phyloP scores from a whole-genome alignment of 495 filamentous ascomycete genomes.

The Neurospora tetrasperma region DNA sequence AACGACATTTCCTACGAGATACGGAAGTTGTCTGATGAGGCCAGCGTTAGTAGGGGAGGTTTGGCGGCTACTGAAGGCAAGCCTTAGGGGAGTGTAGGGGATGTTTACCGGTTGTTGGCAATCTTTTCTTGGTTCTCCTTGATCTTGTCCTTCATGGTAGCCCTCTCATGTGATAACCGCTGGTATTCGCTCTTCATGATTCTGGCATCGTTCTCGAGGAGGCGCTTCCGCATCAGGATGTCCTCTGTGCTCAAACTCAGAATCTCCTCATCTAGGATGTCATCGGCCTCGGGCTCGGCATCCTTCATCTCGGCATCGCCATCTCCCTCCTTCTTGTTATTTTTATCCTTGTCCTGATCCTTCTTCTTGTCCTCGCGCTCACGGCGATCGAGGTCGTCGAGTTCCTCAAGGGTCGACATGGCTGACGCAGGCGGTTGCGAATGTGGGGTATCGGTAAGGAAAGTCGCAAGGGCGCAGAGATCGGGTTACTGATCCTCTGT shows the following conservation, averaged over 20 bases:
- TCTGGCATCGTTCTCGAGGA: constrained; percentile 92
- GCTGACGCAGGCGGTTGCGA: constrained; percentile 1
- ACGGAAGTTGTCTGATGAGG: constrained; percentile 74
- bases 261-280: constrained; percentile 83
- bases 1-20: constrained; percentile 96
- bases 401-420: constrained; percentile 35
- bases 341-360: constrained; percentile 67
- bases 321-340: constrained; percentile 52
- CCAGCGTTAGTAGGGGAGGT: constrained; percentile 11
- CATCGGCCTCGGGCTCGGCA: constrained; percentile 52
- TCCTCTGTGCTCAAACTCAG: constrained; percentile 83
- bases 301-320: constrained; percentile 89
- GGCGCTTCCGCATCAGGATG: constrained; percentile 73
- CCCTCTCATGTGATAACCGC: constrained; percentile 88
- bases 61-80: constrained; percentile 6
- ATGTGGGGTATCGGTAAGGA: not conserved
- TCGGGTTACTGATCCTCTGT: not conserved
- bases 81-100: not conserved
- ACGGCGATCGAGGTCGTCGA: constrained; percentile 43
- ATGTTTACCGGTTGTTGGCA: constrained; percentile 83
- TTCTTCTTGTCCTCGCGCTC: constrained; percentile 59
- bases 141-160: constrained; percentile 92
- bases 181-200: constrained; percentile 98
- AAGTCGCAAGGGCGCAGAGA: not conserved
- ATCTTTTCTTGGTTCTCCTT: constrained; percentile 99